Conservation (phyloP, 2,329 filamentous ascomycete genomes). For the Dactylellina sp. region DNA sequence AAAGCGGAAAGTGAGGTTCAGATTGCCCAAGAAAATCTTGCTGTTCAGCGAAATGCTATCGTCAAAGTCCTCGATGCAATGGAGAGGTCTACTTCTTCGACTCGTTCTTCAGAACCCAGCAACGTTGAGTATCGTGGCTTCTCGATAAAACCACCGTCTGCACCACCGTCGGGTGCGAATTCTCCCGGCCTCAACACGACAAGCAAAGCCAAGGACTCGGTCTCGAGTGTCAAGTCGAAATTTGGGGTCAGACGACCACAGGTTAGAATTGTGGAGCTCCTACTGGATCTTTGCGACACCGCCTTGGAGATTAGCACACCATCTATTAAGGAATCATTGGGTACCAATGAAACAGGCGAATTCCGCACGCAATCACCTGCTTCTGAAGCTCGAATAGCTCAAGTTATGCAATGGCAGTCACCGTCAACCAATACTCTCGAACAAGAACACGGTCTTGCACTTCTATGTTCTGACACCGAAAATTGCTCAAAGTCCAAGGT, state of each 20-base stretch:
- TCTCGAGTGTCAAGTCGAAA: slow-evolving; percentile 65
- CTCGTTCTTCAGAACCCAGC: slow-evolving; percentile 63
- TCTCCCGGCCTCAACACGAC: slow-evolving; percentile 70
- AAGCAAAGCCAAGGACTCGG: slow-evolving; percentile 70
- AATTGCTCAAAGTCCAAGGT: slow-evolving; percentile 86
- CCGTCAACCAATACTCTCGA: slow-evolving; percentile 90
- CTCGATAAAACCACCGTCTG: slow-evolving; percentile 79
- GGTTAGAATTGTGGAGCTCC: slow-evolving; percentile 90
- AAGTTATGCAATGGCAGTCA: slow-evolving; percentile 96
- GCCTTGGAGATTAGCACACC: slow-evolving; percentile 94
- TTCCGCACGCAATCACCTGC: slow-evolving; percentile 94
- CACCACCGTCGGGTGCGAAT: slow-evolving; percentile 71
- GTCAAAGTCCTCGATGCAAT: slow-evolving; percentile 94
- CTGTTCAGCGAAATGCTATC: slow-evolving; percentile 92
- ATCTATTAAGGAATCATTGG: slow-evolving; percentile 84
- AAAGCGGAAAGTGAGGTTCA: slow-evolving; percentile 98
- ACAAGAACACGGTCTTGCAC: slow-evolving; percentile 87
- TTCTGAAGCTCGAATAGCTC: slow-evolving; percentile 92
- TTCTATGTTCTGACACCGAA: slow-evolving; percentile 91
- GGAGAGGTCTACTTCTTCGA: slow-evolving; percentile 78
- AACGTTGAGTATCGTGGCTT: slow-evolving; percentile 64
- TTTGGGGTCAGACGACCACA: slow-evolving; percentile 92
- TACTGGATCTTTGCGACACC: slow-evolving; percentile 95
- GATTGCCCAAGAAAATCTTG: slow-evolving; percentile 89
- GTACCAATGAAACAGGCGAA: slow-evolving; percentile 74